phyloP scores from a whole-genome alignment of 2,329 filamentous ascomycete genomes.

The Fusarium pininemorale region DNA sequence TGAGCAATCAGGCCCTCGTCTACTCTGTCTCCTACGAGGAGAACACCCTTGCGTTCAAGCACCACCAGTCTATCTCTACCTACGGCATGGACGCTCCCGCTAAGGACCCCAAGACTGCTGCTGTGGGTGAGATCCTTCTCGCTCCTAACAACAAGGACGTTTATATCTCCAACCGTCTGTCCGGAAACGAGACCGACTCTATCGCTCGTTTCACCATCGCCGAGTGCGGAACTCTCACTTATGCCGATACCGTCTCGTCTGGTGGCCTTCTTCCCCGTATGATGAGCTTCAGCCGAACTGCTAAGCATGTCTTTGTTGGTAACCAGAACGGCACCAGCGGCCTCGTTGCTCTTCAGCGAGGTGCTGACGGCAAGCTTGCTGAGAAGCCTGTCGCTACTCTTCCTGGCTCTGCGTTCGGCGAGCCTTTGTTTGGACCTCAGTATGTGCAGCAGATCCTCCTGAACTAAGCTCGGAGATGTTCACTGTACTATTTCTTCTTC shows the following conservation, averaged over 20 bases:
- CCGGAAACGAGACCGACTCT: slow-evolving; percentile 55
- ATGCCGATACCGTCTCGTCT: slow-evolving; percentile 47
- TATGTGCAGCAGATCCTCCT: slow-evolving; percentile 47
- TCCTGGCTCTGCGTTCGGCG: slow-evolving; percentile 41
- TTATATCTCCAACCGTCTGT: slow-evolving; percentile 62
- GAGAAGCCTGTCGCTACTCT: slow-evolving; percentile 43
- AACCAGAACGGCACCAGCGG: slow-evolving; percentile 56
- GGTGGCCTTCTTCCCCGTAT: slow-evolving; percentile 56
- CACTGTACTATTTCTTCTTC: not conserved
- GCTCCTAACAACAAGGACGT: slow-evolving; percentile 54
- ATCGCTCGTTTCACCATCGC: slow-evolving; percentile 57
- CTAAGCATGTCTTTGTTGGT: slow-evolving; percentile 55
- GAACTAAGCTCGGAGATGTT: not conserved
- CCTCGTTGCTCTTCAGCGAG: slow-evolving; percentile 51
- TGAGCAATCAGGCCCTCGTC: slow-evolving; percentile 55
- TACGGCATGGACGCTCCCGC: slow-evolving; percentile 50
- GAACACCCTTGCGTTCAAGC: slow-evolving; percentile 48
- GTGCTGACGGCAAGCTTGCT: slow-evolving; percentile 43
- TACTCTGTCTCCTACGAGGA: slow-evolving; percentile 53
- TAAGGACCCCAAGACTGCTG: slow-evolving; percentile 49
- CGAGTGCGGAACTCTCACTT: slow-evolving; percentile 45
- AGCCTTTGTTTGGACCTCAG: slow-evolving; percentile 43
- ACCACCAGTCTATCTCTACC: slow-evolving; percentile 51
- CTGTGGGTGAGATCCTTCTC: slow-evolving; percentile 57
- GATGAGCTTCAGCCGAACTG: slow-evolving; percentile 53